Evolutionary conservation across 768 basidiomycete genomes (phyloP), one percentile per base, ranked within the genome.

Genomic region (Tephrocybe sp.): DNA sequence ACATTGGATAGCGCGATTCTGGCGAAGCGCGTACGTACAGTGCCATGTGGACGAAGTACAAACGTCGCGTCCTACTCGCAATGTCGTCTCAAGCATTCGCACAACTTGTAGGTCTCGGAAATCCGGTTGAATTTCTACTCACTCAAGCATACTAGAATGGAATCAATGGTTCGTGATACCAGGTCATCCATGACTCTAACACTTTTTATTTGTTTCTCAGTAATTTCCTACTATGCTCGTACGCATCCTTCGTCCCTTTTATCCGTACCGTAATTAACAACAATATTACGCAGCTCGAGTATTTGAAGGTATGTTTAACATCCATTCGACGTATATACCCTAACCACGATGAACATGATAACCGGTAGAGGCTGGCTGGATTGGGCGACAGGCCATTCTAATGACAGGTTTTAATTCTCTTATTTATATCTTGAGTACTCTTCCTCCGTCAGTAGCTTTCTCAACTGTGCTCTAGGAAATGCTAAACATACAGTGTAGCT

Each of bases 71-170:
- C 9, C 64, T 97, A 54, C 80, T 98, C 38, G 95, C 95, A 13
- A 95, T 95, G 91, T 91, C 89, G 16, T 92, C 92, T 47, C 95
- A 97, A 66, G 89, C 91, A 34, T 96, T 97, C 68, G 95, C 95
- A 35, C 95, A 97, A 63, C 72, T 97, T 62, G 93, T 92, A 55
- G 52, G 90, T 76, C 45, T 32, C 50, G 6, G 36, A 19, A n/a
- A 6, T 19, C 3, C 18, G 27, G 21, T 44, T 41, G 24, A 31
- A 31, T 37, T 56, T 27, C 32, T 16, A 9, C n/a, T 30, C 6
- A 24, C 16, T 46, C 15, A 22, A 12, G 25, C 11, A 13, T 36
- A 24, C 11, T 24, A 96, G 92, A 96, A 96, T 65, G 95, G 94
- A 52, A 98, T 97, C 60, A 97, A 95, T 64, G 89, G 90, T 89